Evolutionary conservation across 2,329 filamentous ascomycete species (phyloP).

Genomic region (Penicillium sp.): DNA sequence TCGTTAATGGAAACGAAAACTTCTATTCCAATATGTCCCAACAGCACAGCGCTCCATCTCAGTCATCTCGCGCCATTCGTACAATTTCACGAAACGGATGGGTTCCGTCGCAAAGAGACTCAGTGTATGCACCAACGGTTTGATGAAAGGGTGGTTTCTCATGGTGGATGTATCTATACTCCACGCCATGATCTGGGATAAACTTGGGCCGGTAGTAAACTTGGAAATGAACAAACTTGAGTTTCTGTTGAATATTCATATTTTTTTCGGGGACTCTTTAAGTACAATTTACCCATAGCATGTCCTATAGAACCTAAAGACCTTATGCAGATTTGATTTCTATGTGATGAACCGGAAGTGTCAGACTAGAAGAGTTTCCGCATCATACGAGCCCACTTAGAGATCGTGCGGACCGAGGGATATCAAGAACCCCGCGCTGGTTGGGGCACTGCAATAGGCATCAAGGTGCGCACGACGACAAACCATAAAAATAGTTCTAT

Average conservation of each 20-base stretch:
- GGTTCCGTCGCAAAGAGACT: conserved; percentile 66
- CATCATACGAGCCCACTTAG: not conserved
- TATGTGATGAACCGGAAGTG: not conserved
- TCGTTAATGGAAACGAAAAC: not conserved
- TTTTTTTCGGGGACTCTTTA: too few species aligned
- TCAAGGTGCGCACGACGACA: not conserved
- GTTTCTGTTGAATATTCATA: too few species aligned
- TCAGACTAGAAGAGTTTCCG: not conserved
- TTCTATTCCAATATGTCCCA: conserved; percentile 66
- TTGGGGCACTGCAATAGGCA: conserved; percentile 3
- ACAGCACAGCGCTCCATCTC: conserved; percentile 67
- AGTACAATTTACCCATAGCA: too few species aligned
- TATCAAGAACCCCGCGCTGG: not conserved
- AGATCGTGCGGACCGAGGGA: conserved; percentile 20
- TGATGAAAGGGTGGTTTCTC: not conserved
- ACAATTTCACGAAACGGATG: conserved; percentile 59
- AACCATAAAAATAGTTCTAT: not conserved
- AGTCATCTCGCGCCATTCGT: conserved; percentile 69
- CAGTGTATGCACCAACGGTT: conserved; percentile 49
- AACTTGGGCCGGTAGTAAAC: too few species aligned
- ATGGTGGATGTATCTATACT: not conserved
- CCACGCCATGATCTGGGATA: not conserved
- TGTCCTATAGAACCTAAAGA: too few species aligned
- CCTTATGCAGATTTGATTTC: not conserved
- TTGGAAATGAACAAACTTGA: too few species aligned